phyloP scores from a whole-genome alignment of 345 rosid genomes.

The Pelargonium nanum region DNA sequence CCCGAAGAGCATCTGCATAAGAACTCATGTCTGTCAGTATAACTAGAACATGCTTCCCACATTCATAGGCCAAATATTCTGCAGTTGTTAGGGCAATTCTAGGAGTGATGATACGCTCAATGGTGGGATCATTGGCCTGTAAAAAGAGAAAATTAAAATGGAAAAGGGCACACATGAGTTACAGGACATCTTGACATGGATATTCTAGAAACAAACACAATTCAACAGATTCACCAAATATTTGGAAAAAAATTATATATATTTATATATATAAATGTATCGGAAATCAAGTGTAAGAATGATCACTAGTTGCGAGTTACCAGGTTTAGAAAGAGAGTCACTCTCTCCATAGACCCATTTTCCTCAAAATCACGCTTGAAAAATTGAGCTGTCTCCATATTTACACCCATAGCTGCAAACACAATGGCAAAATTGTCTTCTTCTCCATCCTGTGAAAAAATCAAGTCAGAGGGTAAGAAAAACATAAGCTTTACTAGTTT shows the following conservation, averaged over 20 bases:
- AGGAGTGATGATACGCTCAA: conserved; percentile 95
- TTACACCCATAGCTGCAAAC: conserved; percentile 98
- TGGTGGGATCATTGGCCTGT: conserved; percentile 96
- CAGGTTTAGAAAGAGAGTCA: conserved; percentile 84
- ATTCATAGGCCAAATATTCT: conserved; percentile 91
- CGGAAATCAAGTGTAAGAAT: not conserved
- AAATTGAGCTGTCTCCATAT: conserved; percentile 97
- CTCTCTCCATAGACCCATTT: conserved; percentile 99
- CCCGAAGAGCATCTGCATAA: conserved; percentile 98
- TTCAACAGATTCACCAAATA: not conserved
- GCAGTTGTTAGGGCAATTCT: conserved; percentile 95
- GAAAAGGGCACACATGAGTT: not conserved
- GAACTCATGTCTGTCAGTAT: conserved; percentile 97
- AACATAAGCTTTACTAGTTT: not conserved
- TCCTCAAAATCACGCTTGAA: conserved; percentile 97
- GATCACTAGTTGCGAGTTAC: conserved; percentile 20
- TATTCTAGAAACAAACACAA: not conserved
- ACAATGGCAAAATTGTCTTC: conserved; percentile 98
- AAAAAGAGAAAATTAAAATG: conserved; percentile 1
- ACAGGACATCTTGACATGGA: not conserved
- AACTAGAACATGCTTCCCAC: conserved; percentile 94
- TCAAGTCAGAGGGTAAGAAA: not conserved
- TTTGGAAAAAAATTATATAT: no score
- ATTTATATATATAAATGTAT: no score
- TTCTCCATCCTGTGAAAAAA: conserved; percentile 40